phyloP scores from a whole-genome alignment of 768 basidiomycete genomes.

The Fistulinella prunicolor region DNA sequence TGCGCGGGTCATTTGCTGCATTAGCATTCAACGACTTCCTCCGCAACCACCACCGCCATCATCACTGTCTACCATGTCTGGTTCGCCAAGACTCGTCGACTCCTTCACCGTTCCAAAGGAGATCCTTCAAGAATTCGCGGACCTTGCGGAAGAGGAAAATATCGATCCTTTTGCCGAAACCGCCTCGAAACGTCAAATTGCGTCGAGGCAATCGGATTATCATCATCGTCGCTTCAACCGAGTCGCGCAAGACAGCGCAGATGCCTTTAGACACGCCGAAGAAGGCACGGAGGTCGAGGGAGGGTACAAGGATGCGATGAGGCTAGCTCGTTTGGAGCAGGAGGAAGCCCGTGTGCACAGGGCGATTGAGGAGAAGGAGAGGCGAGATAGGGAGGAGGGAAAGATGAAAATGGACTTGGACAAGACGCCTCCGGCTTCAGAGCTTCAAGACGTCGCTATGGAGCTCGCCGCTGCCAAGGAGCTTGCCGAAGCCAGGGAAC shows the following conservation, averaged over 20 bases:
- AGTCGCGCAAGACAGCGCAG: constrained; percentile 73
- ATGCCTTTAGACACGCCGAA: constrained; percentile 67
- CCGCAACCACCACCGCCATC: constrained; percentile 23
- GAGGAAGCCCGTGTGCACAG: constrained; percentile 83
- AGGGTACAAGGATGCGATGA: constrained; percentile 96
- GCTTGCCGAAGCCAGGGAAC: constrained; percentile 37
- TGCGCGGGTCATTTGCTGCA: neutral
- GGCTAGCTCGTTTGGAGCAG: constrained; percentile 83
- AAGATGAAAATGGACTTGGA: constrained; percentile 85
- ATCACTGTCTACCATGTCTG: constrained; percentile 45
- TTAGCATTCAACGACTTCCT: constrained; percentile 7
- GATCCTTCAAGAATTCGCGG: constrained; percentile 88
- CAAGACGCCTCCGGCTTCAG: constrained; percentile 84
- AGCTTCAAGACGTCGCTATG: constrained; percentile 69
- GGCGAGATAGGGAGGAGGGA: constrained; percentile 65
- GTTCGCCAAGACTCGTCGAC: constrained; percentile 75
- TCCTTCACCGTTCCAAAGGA: constrained; percentile 94
- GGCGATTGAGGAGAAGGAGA: constrained; percentile 88
- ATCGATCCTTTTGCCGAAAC: constrained; percentile 91
- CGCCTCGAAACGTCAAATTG: constrained; percentile 89
- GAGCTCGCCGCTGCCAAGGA: constrained; percentile 55
- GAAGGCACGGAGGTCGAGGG: constrained; percentile 75
- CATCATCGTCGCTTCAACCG: constrained; percentile 90
- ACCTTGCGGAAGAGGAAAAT: constrained; percentile 92
- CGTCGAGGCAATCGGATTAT: constrained; percentile 90